Base-by-base conservation (phyloP, 345 rosid species). In the Lepidium aucheri region DNA sequence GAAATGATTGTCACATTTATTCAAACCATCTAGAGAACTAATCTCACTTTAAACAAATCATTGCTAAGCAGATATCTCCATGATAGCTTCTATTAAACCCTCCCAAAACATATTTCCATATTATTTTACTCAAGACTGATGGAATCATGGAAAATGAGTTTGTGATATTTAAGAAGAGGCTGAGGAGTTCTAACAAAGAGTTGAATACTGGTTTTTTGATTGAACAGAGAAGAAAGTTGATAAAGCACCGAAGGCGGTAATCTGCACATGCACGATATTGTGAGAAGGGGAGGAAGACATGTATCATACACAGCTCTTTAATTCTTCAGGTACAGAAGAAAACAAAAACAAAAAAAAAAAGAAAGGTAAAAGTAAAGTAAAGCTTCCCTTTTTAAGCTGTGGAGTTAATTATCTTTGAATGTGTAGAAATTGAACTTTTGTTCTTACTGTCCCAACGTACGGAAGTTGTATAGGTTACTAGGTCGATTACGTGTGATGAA, bases 221-320 rank as follows among this genome's bases (percentile, higher is more conserved):
- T 73, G 68, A 65, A 76, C 98, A 86, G 95, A 86, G 78, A 91
- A 88, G 85, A 89, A 89, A 84, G 78, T 86, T 7, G 92, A 89
- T 67, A 80, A 85, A 59, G 46, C 93, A 55, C 89, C 90, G 12
- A 80, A 78, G 82, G 78, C 83, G 65, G 73, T 81, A 50, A 86
- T 87, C 73, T 91, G 96, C 83, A 81, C 95, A 5, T 91, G 98
- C 80, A 76, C 89, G 72, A 82, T 91, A 71, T 65, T 91, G 76
- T 91, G 89, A 89, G 32, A 28, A 28, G 73, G 74, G 24, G 45
- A 44, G 73, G 26, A 40, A 59, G 65, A 36, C 63, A 46, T 45
- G 65, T 57, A 75, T 68, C 67, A 47, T 50, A 64, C 65, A 63
- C 47, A 63, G 59, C 28, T 54, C 60, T 39, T 67, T 75, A 51